Percentiles rank a stretch among this genome's conserved stretches.
Conservation (phyloP, 2,329 filamentous ascomycete species). For the Colletotrichum sp. region DNA sequence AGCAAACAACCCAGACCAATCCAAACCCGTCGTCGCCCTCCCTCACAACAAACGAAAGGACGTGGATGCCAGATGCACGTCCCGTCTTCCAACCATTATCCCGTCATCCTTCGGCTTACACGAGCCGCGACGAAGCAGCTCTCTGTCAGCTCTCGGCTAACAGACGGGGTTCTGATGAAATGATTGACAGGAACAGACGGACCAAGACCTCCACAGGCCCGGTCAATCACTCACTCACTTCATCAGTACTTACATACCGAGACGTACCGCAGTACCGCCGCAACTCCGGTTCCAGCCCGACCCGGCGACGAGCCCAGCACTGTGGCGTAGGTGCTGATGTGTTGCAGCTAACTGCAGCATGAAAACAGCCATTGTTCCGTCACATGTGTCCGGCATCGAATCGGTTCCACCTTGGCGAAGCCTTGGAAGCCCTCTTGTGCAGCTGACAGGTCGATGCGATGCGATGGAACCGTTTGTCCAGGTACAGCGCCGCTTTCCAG, state of each 20-base stretch:
- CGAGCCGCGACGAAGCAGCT: neutral
- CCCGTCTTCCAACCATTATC: neutral
- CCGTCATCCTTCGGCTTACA: neutral
- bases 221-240: neutral
- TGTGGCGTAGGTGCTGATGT: constrained; percentile 4
- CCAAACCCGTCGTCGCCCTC: constrained; percentile 6
- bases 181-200: neutral
- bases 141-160: constrained; percentile 7
- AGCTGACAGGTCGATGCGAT: constrained; percentile 9
- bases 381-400: constrained; percentile 6
- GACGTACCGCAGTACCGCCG: constrained; percentile 6
- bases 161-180: constrained; percentile 2
- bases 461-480: neutral
- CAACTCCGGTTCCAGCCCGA: constrained; percentile 2
- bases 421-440: neutral
- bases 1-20: neutral
- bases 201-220: neutral
- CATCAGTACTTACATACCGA: neutral
- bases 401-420: neutral
- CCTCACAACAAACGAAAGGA: neutral
- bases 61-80: neutral
- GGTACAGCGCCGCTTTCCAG: neutral
- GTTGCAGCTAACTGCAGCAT: constrained; percentile 1
- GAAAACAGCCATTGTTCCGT: constrained; percentile 16
- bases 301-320: neutral